Percentiles rank a stretch among this genome's conserved stretches.
Conservation (phyloP, 257 asterid genomes). For the Solanum pennellii region DNA sequence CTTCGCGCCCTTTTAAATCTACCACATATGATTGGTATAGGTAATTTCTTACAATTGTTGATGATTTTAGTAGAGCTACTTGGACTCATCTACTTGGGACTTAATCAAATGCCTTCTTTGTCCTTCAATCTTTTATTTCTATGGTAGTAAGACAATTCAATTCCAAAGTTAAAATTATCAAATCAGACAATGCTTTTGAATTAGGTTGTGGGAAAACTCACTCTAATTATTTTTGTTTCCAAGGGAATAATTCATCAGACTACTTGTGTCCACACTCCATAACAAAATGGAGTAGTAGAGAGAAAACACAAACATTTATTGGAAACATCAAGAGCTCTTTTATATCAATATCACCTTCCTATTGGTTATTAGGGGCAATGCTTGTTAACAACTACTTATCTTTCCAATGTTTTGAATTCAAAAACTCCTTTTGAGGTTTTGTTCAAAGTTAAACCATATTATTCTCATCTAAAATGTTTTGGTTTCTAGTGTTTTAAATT, state of each 20-base stretch:
- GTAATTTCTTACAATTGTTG: no score
- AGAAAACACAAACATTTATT: background rate
- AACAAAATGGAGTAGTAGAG: background rate
- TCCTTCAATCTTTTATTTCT: no score
- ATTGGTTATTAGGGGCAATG: background rate
- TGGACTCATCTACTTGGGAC: no score
- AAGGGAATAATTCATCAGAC: background rate
- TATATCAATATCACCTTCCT: background rate
- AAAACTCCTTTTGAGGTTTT: background rate
- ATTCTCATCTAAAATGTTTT: background rate
- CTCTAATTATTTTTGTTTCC: background rate
- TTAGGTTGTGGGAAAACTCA: background rate
- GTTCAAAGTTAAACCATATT: background rate
- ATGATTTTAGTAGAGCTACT: no score
- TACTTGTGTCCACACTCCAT: background rate
- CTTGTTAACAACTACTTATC: background rate
- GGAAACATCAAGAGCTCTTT: background rate
- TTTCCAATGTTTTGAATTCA: background rate
- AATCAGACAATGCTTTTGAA: background rate
- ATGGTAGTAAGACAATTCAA: no score
- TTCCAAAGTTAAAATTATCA: no score
- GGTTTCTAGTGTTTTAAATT: background rate
- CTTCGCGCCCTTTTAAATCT: no score
- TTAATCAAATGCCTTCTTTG: no score
- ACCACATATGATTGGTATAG: no score